Base-by-base conservation (phyloP, 169 alveolate genomes). In the Plasmodium ovale region DNA sequence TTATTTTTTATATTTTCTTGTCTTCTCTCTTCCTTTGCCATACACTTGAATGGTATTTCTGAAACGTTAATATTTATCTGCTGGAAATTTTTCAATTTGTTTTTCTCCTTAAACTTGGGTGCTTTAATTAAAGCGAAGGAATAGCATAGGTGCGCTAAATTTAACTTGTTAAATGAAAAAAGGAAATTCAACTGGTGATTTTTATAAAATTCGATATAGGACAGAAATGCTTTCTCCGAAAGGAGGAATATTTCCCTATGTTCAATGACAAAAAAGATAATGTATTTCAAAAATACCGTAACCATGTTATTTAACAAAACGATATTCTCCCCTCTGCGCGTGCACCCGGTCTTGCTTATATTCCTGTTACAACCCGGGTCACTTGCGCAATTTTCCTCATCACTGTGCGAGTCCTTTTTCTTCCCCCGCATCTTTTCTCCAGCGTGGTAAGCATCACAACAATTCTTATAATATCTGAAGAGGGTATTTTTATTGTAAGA, bases 121-220 rank as follows among this genome's bases (percentile, higher is more conserved):
- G 62, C 44, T 54, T 62, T 77, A 16, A 77, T 67, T 42, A 77
- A 44, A 6, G 77, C 68, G 49, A 77, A 77, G 16, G 88, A 37
- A 39, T 77, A 29, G 33, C 88, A 77, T 54, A 77, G 35, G 29
- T 77, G 88, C 25, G 68, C 3, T 21, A 77, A 53, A 44, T 77
- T 77, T 49, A 77, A 33, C 35, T 77, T 77, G 71, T 49, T 65
- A 35, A 77, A 77, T 21, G 88, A 56, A 31, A 77, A 77, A 68
- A 77, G 62, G 29, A 77, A 77, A 42, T 51, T 77, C 54, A 77
- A 35, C 27, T 77, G 88, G 25, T 77, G 88, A 37, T 77, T 77
- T 77, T 47, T 77, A 35, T 77, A 77, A 47, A 77, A 77, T 31
- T 77, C 88, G 2, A 77, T 77, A 16, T 77, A 77, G 0, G 88